Percentiles rank a stretch among this genome's conserved stretches.
These are phyloP conservation scores for Naganishia sp. DNA, from an alignment of 1,284 basidiomycete species.

Conservation along the genomic window DNA sequence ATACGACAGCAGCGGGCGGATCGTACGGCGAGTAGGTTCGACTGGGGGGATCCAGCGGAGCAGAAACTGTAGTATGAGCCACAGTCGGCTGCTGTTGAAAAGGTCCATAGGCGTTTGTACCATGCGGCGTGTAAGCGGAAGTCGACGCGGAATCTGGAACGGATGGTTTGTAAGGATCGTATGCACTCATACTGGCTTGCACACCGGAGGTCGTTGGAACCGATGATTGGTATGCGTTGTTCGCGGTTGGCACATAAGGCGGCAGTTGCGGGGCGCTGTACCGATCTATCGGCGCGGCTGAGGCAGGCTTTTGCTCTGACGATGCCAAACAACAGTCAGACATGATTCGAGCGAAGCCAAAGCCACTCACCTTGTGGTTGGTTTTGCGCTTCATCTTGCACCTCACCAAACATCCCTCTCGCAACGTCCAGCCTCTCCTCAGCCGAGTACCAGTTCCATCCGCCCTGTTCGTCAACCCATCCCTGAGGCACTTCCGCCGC, in stretches of 20 bases:
- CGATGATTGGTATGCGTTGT: neutral
- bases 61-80: neutral
- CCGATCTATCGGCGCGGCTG: too few relatives aligned
- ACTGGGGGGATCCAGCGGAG: neutral
- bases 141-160: neutral
- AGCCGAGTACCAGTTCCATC: constrained; percentile 34
- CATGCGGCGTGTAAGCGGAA: too few relatives aligned
- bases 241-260: neutral
- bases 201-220: neutral
- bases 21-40: constrained; percentile 21
- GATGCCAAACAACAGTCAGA: neutral
- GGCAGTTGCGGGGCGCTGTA: too few relatives aligned
- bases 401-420: constrained; percentile 29
- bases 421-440: constrained; percentile 35
- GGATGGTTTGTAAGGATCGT: constrained; percentile 26
- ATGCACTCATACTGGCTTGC: neutral
- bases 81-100: neutral
- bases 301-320: too few relatives aligned
- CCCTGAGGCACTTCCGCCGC: constrained; percentile 32
- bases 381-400: neutral
- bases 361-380: constrained; percentile 10
- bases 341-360: neutral
- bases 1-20: constrained; percentile 2
- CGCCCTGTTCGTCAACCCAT: constrained; percentile 32
- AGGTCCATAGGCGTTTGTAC: neutral